Conservation (phyloP, 441 rosid species). For the Erodium moschatum region DNA sequence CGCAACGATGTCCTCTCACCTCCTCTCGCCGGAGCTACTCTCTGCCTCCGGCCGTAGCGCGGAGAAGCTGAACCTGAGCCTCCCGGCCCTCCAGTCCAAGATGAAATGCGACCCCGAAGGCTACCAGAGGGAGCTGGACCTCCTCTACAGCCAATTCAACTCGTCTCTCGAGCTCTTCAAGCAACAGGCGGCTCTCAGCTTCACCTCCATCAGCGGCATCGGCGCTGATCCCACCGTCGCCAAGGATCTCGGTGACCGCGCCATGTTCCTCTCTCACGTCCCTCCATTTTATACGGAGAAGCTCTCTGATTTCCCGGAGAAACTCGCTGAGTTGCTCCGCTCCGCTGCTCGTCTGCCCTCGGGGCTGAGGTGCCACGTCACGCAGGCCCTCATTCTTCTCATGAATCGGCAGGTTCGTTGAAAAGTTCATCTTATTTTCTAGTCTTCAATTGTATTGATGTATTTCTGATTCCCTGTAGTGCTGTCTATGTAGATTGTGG, state of each 20-base stretch:
- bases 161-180: conserved; percentile 67
- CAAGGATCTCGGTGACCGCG: conserved; percentile 70
- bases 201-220: conserved; percentile 52
- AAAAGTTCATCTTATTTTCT: neutral
- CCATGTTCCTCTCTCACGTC: conserved; percentile 67
- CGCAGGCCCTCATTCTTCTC: conserved; percentile 67
- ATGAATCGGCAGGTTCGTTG: conserved; percentile 50
- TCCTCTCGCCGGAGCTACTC: conserved; percentile 40
- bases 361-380: conserved; percentile 56
- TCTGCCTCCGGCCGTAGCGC: conserved; percentile 72
- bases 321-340: conserved; percentile 56
- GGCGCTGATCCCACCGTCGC: conserved; percentile 51
- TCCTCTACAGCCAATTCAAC: conserved; percentile 66
- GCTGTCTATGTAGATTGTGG: conserved; percentile 45
- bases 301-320: conserved; percentile 47
- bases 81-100: conserved; percentile 55
- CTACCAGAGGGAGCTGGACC: conserved; percentile 55
- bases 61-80: conserved; percentile 52
- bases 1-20: conserved; percentile 25
- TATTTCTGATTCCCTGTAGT: conserved; percentile 1
- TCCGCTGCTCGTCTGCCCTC: conserved; percentile 56
- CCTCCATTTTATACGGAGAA: conserved; percentile 65
- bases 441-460: neutral
- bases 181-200: conserved; percentile 68
- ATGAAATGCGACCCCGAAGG: conserved; percentile 87